Percentiles rank a stretch among this genome's conserved stretches.
phyloP scores from a whole-genome alignment of 805 yeast species.

The Sungouiella blattae region DNA sequence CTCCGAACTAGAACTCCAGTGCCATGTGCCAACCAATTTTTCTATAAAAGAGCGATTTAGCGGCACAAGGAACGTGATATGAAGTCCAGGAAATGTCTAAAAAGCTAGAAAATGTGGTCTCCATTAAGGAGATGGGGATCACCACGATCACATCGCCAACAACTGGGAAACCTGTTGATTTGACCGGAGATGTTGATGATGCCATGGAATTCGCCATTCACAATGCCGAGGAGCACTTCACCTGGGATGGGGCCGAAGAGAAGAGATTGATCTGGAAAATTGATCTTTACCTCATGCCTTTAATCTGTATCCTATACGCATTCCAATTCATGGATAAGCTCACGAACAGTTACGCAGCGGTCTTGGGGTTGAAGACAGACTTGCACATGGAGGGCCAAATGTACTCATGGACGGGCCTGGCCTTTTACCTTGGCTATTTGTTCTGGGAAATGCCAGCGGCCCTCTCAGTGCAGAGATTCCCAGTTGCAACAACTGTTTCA shows the following conservation, averaged over 20 bases:
- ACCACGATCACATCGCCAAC: conserved; percentile 16
- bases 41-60: too few species aligned
- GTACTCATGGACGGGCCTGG: conserved; percentile 45
- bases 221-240: conserved; percentile 27
- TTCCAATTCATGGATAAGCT: conserved; percentile 59
- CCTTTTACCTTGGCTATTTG: conserved; percentile 63
- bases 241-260: conserved; percentile 10
- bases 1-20: too few species aligned
- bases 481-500: neutral
- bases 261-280: conserved; percentile 47
- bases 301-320: conserved; percentile 52
- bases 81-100: too few species aligned
- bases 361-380: conserved; percentile 57
- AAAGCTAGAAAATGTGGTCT: too few species aligned
- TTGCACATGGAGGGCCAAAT: conserved; percentile 42
- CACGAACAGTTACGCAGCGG: conserved; percentile 60
- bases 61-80: too few species aligned
- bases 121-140: too few species aligned
- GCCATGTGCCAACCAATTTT: too few species aligned
- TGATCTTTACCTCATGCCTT: conserved; percentile 45
- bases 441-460: conserved; percentile 46
- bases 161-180: conserved; percentile 19
- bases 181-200: conserved; percentile 41
- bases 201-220: conserved; percentile 43
- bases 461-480: conserved; percentile 1